A percentile compares a stretch with the other conserved stretches of the same genome.
phyloP scores from a whole-genome alignment of 1,284 basidiomycete genomes.

The Albatrellus sp. region DNA sequence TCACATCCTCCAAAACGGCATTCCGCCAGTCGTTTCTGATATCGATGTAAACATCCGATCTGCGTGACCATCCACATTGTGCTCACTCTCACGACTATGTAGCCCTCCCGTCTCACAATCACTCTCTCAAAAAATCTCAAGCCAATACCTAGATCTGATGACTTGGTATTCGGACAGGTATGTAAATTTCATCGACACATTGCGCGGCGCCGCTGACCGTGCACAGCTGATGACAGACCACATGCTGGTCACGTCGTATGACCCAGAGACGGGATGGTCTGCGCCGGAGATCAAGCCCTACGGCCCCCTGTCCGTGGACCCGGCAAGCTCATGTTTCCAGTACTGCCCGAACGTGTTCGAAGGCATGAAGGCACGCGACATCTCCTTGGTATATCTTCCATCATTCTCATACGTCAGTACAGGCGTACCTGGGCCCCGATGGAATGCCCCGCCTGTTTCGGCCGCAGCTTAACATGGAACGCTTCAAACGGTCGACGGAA shows the following conservation, averaged over 20 bases:
- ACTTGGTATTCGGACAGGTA: slow-evolving; percentile 32
- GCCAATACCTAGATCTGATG: slow-evolving; percentile 24
- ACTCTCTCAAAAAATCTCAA: slow-evolving; percentile 24
- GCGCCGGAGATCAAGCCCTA: slow-evolving; percentile 74
- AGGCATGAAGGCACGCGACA: slow-evolving; percentile 64
- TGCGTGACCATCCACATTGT: neutral
- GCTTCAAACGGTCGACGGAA: slow-evolving; percentile 48
- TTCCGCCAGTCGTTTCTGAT: slow-evolving; percentile 4
- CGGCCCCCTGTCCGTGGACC: slow-evolving; percentile 61
- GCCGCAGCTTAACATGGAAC: slow-evolving; percentile 72
- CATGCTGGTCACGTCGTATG: slow-evolving; percentile 63
- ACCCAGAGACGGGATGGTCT: slow-evolving; percentile 63
- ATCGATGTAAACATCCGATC: slow-evolving; percentile 8
- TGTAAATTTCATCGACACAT: neutral
- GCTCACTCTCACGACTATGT: neutral
- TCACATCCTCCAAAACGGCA: slow-evolving; percentile 9
- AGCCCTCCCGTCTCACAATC: slow-evolving; percentile 34
- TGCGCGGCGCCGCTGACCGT: neutral
- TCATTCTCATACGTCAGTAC: neutral
- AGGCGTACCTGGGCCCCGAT: slow-evolving; percentile 65
- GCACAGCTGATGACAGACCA: slow-evolving; percentile 54
- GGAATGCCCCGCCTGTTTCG: slow-evolving; percentile 63
- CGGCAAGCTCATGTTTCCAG: slow-evolving; percentile 61
- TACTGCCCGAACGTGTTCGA: slow-evolving; percentile 77
- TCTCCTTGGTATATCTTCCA: neutral